Evolutionary conservation across 352 stramenopile species (phyloP), one percentile per base, ranked within the genome.

Genomic region (Pythium brassicae): DNA sequence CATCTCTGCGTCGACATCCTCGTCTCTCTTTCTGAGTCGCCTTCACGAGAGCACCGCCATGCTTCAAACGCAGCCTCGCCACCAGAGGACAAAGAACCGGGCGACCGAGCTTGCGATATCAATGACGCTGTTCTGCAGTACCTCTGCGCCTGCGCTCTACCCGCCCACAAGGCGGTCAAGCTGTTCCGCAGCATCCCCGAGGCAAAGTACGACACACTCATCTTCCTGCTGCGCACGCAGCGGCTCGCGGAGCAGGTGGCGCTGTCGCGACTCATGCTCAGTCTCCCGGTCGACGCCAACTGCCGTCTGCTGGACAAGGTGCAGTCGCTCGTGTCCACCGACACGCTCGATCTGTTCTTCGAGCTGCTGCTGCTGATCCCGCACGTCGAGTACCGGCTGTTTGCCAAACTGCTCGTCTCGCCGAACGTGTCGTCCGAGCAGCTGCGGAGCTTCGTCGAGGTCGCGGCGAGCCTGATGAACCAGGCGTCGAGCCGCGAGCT

Each of bases 391-490:
- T 86, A 81, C 61, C 75, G 71, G 40, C 71, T 66, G 56, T 48
- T 87, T 3, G 64, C 76, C 0, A 83, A 82, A 22, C 46, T 89
- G 25, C 62, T 87, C 40, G 71, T 76, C 0, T 86, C 71, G 2
- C 50, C 62, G 32, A 67, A 87, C 37, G 66, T 87, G n/a, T 74
- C 44, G 8, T 27, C 57, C 1, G 27, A 68, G 0, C 69, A 86
- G 26, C 57, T 87, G 6, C 42, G 77, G 27, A 48, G 57, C 2
- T 77, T 89, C 34, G 55, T 85, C 15, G 69, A 70, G 2, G 70
- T 89, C 27, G 73, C 75, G 0, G 71, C 72, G 10, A 76, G 76
- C 22, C 77, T 89, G 65, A 86, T 84, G 77, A 89, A 87, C 53
- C 77, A 89, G 48, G 79, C 79, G 2, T 80, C 75, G 10, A 87